phyloP scores from a whole-genome alignment of 257 asterid genomes.

The Solanum medicagineum region DNA sequence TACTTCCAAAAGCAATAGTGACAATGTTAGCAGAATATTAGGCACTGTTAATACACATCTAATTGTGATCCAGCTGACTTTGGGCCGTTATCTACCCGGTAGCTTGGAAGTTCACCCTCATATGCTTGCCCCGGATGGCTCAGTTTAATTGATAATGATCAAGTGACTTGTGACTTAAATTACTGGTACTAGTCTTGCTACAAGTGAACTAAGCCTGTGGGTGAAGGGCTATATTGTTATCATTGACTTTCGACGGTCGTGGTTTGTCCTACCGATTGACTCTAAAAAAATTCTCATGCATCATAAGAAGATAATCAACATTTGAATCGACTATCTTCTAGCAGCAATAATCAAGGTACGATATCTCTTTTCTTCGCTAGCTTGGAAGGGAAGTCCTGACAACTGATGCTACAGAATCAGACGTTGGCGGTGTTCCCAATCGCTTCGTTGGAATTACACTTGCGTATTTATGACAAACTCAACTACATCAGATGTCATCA shows the following conservation, averaged over 20 bases:
- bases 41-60: not conserved
- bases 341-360: no score
- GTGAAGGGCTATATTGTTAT: not conserved
- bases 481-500: conserved; percentile 55
- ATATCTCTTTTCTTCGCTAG: no score
- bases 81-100: not conserved
- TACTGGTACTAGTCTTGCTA: not conserved
- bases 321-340: no score
- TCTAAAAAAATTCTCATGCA: not conserved
- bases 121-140: not conserved
- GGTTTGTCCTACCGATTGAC: not conserved
- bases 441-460: conserved; percentile 89
- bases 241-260: not conserved
- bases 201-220: not conserved
- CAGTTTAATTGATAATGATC: not conserved
- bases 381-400: no score
- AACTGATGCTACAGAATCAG: conserved; percentile 59
- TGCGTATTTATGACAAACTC: conserved; percentile 81
- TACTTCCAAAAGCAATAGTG: not conserved
- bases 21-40: not conserved
- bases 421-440: conserved; percentile 94
- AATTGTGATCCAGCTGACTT: not conserved
- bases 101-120: not conserved
- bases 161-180: not conserved
- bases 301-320: not conserved